phyloP scores from a whole-genome alignment of 805 yeast species.

The Vanderwaltozyma tropicalis region DNA sequence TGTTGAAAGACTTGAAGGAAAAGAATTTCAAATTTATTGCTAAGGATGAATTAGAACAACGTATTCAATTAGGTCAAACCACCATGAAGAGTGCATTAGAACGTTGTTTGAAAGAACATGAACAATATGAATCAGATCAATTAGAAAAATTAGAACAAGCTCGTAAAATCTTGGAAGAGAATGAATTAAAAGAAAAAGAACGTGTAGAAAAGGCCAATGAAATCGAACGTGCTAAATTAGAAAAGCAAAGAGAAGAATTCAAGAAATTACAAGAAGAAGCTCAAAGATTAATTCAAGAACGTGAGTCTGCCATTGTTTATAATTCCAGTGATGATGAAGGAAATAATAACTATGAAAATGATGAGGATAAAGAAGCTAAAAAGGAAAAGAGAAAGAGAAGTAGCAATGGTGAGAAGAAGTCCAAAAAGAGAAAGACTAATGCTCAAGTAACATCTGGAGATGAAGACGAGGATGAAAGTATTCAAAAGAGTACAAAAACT shows the following conservation, averaged over 20 bases:
- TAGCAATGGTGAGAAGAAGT: slow-evolving; percentile 13
- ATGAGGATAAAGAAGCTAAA: slow-evolving; percentile 19
- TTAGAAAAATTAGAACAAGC: slow-evolving; percentile 65
- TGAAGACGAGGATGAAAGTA: slow-evolving; percentile 23
- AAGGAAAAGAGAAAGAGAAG: slow-evolving; percentile 19
- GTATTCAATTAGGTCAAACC: slow-evolving; percentile 76
- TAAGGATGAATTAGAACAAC: slow-evolving; percentile 65
- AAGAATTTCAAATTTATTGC: slow-evolving; percentile 60
- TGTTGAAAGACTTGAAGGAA: slow-evolving; percentile 46
- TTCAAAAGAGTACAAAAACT: slow-evolving; percentile 10
- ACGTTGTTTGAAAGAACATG: slow-evolving; percentile 61
- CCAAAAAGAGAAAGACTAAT: slow-evolving; percentile 32
- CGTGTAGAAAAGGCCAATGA: slow-evolving; percentile 42
- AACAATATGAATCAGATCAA: slow-evolving; percentile 48
- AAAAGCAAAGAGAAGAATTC: slow-evolving; percentile 42
- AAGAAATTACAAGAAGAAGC: slow-evolving; percentile 46
- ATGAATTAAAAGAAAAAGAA: slow-evolving; percentile 36
- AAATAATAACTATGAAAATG: slow-evolving; percentile 27
- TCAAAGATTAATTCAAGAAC: slow-evolving; percentile 45
- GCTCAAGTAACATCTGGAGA: slow-evolving; percentile 24
- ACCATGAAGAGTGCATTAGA: slow-evolving; percentile 65
- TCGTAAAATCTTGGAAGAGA: slow-evolving; percentile 51
- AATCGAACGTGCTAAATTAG: slow-evolving; percentile 34
- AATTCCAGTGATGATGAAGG: slow-evolving; percentile 32
- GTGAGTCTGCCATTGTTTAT: slow-evolving; percentile 36